Evolutionary conservation across 2,329 filamentous ascomycete species (phyloP).

Genomic region (Bipolaris oryzae): DNA sequence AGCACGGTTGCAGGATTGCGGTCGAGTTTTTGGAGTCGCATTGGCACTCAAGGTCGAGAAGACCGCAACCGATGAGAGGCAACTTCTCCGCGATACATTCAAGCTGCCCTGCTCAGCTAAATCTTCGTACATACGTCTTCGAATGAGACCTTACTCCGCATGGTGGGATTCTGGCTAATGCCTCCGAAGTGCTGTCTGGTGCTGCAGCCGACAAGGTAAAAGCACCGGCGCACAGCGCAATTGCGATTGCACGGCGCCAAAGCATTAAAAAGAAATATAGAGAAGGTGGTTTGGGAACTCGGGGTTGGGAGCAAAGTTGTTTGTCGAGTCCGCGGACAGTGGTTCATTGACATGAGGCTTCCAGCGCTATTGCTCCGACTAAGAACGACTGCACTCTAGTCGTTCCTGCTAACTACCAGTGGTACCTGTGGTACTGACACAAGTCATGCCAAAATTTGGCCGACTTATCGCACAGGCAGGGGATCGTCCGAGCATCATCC

Average conservation of each 20-base stretch:
- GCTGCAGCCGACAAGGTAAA: background rate
- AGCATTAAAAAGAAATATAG: background rate
- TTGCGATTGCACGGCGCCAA: background rate
- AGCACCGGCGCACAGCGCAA: background rate
- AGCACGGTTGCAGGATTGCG: conserved; percentile 9
- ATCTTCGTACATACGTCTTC: background rate
- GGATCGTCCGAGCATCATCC: background rate
- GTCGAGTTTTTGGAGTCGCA: conserved; percentile 13
- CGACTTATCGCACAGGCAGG: background rate
- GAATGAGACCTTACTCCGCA: background rate
- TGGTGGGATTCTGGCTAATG: background rate
- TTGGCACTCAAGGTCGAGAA: conserved; percentile 8
- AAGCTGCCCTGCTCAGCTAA: background rate
- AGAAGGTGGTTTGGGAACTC: background rate
- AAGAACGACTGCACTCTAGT: background rate
- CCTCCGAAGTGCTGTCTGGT: background rate
- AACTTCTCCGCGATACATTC: conserved; percentile 6
- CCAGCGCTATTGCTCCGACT: background rate
- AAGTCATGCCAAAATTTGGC: background rate
- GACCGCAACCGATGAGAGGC: conserved; percentile 5
- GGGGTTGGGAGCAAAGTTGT: background rate
- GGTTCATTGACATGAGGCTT: background rate
- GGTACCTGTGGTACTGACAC: background rate
- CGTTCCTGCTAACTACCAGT: background rate
- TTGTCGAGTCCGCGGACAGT: background rate